phyloP scores from a whole-genome alignment of 768 basidiomycete genomes.

The Pseudohyphozyma bogoriensis region DNA sequence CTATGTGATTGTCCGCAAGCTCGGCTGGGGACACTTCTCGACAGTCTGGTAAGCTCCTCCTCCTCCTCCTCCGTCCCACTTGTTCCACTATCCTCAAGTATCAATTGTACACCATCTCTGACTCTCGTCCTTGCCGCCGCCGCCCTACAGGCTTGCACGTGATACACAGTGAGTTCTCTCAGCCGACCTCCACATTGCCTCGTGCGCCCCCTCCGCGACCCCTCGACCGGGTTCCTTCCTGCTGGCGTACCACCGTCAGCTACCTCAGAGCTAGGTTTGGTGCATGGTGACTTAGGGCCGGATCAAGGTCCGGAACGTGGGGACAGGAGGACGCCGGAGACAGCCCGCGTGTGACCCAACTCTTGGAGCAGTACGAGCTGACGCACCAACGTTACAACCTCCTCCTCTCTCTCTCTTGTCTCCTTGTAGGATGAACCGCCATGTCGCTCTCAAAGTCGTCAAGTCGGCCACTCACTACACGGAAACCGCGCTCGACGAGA shows the following conservation, averaged over 20 bases:
- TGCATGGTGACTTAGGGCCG: background rate
- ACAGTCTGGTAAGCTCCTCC: slow-evolving; percentile 57
- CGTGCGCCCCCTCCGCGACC: background rate
- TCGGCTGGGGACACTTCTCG: slow-evolving; percentile 96
- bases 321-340: background rate
- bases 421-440: slow-evolving; percentile 68
- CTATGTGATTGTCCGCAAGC: slow-evolving; percentile 77
- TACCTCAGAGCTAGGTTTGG: too few species aligned
- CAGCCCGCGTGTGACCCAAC: background rate
- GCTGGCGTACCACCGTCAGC: too few species aligned
- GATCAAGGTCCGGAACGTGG: background rate
- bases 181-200: too few species aligned
- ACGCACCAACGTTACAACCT: background rate
- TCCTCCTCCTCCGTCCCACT: too few species aligned
- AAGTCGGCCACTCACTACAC: slow-evolving; percentile 96
- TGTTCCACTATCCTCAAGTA: background rate
- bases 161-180: slow-evolving; percentile 52
- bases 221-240: background rate
- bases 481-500: slow-evolving; percentile 96
- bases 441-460: slow-evolving; percentile 98
- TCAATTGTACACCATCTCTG: background rate
- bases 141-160: slow-evolving; percentile 48
- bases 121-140: background rate
- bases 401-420: background rate
- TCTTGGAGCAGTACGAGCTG: background rate